These are phyloP conservation scores for Epicoccum nigrum DNA, from an alignment of 2,329 filamentous ascomycete species.

Conservation along the genomic window DNA sequence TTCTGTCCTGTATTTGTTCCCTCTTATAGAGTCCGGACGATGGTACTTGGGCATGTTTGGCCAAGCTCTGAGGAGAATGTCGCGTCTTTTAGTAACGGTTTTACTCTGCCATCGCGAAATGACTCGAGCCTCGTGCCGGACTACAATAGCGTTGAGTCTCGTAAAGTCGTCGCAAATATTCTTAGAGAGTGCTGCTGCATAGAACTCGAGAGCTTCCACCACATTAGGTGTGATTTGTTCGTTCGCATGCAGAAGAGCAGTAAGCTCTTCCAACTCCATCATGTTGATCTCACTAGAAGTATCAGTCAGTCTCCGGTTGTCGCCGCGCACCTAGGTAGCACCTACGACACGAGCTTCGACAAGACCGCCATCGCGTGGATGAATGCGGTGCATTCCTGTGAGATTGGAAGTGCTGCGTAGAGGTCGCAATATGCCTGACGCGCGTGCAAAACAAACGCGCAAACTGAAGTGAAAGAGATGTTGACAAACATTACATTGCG, in stretches of 20 bases:
- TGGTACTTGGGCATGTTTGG: constrained; percentile 2
- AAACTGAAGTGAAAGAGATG: too few species aligned
- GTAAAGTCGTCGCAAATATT: constrained; percentile 1
- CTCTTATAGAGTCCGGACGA: neutral
- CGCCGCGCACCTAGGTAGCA: too few species aligned
- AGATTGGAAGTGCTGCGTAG: too few species aligned
- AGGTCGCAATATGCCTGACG: too few species aligned
- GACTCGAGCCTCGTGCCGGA: constrained; percentile 5
- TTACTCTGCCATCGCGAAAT: constrained; percentile 9
- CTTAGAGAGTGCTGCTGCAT: neutral
- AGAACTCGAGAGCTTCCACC: neutral
- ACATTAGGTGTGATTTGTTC: neutral
- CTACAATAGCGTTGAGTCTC: neutral
- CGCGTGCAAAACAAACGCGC: too few species aligned
- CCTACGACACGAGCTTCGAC: too few species aligned
- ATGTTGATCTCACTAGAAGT: too few species aligned
- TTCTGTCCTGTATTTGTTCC: too few species aligned
- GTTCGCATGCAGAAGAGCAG: neutral
- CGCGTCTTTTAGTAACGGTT: neutral
- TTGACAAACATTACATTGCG: too few species aligned
- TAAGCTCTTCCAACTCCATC: neutral
- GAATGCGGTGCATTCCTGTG: too few species aligned
- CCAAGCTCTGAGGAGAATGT: constrained; percentile 6
- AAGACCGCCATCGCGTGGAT: too few species aligned
- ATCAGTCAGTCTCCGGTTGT: too few species aligned